A percentile compares a stretch with the other conserved stretches of the same genome.
These are phyloP conservation scores for Pichia sp. DNA, from an alignment of 1,139 yeast species.

Conservation along the genomic window DNA sequence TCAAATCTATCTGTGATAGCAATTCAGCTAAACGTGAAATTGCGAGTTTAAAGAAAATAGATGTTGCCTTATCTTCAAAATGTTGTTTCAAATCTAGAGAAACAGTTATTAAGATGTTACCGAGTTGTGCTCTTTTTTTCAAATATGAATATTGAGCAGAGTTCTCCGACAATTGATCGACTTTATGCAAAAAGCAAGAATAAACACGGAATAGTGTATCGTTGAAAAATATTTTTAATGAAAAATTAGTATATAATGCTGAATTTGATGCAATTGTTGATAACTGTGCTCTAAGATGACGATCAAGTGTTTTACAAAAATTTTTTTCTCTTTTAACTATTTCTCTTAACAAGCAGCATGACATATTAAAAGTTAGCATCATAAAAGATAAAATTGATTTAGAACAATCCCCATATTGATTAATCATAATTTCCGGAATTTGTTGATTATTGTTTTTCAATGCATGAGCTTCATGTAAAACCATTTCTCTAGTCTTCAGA, in stretches of 20 bases:
- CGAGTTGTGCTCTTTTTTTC: background rate
- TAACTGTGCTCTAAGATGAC: constrained; percentile 1
- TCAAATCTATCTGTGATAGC: constrained; percentile 1
- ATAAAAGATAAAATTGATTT: constrained; percentile 5
- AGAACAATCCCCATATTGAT: constrained; percentile 9
- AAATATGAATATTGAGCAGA: background rate
- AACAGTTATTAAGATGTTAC: background rate
- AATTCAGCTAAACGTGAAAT: constrained; percentile 2
- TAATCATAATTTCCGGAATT: constrained; percentile 2
- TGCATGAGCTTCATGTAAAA: constrained; percentile 3
- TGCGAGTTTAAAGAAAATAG: constrained; percentile 6
- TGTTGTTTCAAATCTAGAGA: background rate
- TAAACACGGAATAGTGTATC: constrained; percentile 4
- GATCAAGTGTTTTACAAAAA: constrained; percentile 4
- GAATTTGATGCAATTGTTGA: background rate
- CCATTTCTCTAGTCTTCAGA: constrained; percentile 5
- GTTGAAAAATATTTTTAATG: constrained; percentile 5
- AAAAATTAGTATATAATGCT: constrained; percentile 1
- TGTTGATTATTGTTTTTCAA: background rate
- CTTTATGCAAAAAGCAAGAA: background rate
- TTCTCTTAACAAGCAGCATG: constrained; percentile 3
- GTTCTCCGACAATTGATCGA: background rate
- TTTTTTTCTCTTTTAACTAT: constrained; percentile 5
- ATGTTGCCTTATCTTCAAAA: background rate
- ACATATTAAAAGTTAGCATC: background rate